phyloP scores from a whole-genome alignment of 495 filamentous ascomycete genomes.

The Penicillium ochrochloron region DNA sequence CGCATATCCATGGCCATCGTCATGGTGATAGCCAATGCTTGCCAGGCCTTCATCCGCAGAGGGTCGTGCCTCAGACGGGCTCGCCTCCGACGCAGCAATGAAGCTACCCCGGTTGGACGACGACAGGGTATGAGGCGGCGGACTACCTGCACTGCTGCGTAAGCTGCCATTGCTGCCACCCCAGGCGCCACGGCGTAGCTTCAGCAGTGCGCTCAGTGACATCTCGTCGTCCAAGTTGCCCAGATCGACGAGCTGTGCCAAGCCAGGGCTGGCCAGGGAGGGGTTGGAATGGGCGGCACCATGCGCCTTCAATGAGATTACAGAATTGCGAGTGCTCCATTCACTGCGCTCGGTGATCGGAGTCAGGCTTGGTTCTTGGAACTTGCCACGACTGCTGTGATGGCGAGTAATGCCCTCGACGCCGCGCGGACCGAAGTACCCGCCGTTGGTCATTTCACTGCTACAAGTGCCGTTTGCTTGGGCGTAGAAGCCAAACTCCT shows the following conservation, averaged over 20 bases:
- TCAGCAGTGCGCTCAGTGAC: slow-evolving; percentile 71
- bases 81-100: slow-evolving; percentile 42
- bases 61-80: slow-evolving; percentile 31
- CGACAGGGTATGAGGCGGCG: slow-evolving; percentile 44
- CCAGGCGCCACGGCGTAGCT: slow-evolving; percentile 75
- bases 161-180: slow-evolving; percentile 79
- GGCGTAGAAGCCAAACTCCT: slow-evolving; percentile 98
- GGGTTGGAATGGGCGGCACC: slow-evolving; percentile 48
- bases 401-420: slow-evolving; percentile 65
- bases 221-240: slow-evolving; percentile 70
- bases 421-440: slow-evolving; percentile 83
- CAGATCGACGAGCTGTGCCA: slow-evolving; percentile 75
- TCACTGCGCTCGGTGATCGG: slow-evolving; percentile 97
- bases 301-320: slow-evolving; percentile 73
- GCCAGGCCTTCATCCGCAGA: slow-evolving; percentile 26
- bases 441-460: slow-evolving; percentile 71
- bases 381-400: slow-evolving; percentile 70
- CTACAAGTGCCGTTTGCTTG: slow-evolving; percentile 53
- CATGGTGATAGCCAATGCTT: slow-evolving; percentile 17
- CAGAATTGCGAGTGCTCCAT: slow-evolving; percentile 90
- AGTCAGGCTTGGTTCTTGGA: slow-evolving; percentile 87
- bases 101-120: slow-evolving; percentile 46
- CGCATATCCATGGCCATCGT: slow-evolving; percentile 20
- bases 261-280: slow-evolving; percentile 58
- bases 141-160: slow-evolving; percentile 66